phyloP scores from a whole-genome alignment of 495 filamentous ascomycete genomes.

The Neurospora sublineolata region DNA sequence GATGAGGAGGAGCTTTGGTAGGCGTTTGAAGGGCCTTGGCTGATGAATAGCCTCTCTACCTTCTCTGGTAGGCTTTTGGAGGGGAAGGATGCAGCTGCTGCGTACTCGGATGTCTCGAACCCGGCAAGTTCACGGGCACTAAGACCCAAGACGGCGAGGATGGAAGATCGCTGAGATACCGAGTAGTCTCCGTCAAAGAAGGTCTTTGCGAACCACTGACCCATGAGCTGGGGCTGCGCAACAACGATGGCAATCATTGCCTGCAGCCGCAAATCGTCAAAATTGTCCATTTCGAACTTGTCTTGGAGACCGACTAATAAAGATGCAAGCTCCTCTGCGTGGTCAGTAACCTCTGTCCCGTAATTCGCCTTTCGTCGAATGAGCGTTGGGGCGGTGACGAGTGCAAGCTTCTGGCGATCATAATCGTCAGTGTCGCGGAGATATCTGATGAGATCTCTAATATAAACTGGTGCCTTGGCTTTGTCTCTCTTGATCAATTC shows the following conservation, averaged over 20 bases:
- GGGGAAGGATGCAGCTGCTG: conserved; percentile 44
- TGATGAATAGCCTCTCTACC: conserved; percentile 39
- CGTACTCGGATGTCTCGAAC: conserved; percentile 51
- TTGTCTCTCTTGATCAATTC: conserved; percentile 74
- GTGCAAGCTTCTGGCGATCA: conserved; percentile 69
- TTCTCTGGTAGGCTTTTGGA: conserved; percentile 57
- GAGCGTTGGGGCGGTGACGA: conserved; percentile 62
- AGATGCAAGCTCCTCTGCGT: conserved; percentile 68
- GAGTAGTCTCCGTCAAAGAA: conserved; percentile 92
- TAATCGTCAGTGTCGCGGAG: conserved; percentile 73
- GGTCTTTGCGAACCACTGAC: conserved; percentile 67
- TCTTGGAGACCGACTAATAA: conserved; percentile 70
- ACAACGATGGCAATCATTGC: conserved; percentile 76
- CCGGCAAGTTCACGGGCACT: conserved; percentile 82
- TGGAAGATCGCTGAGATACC: conserved; percentile 63
- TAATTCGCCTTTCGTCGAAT: conserved; percentile 83
- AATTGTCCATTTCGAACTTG: conserved; percentile 62
- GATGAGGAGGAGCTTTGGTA: conserved; percentile 15
- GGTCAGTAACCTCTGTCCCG: conserved; percentile 75
- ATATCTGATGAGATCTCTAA: conserved; percentile 70
- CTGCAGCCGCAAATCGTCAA: conserved; percentile 65
- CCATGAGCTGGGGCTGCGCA: conserved; percentile 65
- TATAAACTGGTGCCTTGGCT: conserved; percentile 78
- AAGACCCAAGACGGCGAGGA: conserved; percentile 73
- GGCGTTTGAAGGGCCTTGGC: conserved; percentile 8